Evolutionary conservation across 2,329 filamentous ascomycete genomes (phyloP), one percentile per base, ranked within the genome.

Genomic region (Davidsoniella eucalypti): DNA sequence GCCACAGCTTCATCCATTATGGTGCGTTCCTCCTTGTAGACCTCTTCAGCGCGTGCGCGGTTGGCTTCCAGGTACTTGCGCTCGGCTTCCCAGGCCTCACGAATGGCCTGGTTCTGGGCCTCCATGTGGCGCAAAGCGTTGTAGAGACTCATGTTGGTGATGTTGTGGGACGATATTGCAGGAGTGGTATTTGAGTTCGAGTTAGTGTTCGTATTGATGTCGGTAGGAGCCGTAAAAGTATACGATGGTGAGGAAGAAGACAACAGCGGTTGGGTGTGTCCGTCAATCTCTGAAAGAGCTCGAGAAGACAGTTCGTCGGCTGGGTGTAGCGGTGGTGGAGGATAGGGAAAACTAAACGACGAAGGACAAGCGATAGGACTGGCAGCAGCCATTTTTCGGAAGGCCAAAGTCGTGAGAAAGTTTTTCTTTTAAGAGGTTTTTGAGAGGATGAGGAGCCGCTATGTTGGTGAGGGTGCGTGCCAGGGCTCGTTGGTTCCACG

Each of bases 21-120:
- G 46, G 63, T 63, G 6, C 71, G 68, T 57, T 76, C 72, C 55
- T 74, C 70, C 54, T 68, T 68, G 56, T 75, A 75, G n/a, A 75
- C 68, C 57, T 73, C 69, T 55, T 75, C 73, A 3, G 69, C 72
- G 12, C 71, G 68, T 43, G 67, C 67, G 9, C 72, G 68, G 54
- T 70, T 73, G 5, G 70, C 71, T 57, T 76, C 72, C 51, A 76
- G 63, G 51, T 74, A 67, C 46, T 67, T 69, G 33, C 72, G 68
- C 58, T 76, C 72, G 8, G 69, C 68, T 56, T 72, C 70, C 71
- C 71, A 74, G 17, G 67, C 70, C 52, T 72, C 70, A 21, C 67
- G 62, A 39, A 69, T 68, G 25, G 64, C 57, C 29, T 60, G 57
- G 55, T 68, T 68, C 55, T 70, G 69, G 53, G 66, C 64, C 21